Evolutionary conservation across 257 asterid species (phyloP), one percentile per base, ranked within the genome.

Genomic region (Nicotiana tabacum): DNA sequence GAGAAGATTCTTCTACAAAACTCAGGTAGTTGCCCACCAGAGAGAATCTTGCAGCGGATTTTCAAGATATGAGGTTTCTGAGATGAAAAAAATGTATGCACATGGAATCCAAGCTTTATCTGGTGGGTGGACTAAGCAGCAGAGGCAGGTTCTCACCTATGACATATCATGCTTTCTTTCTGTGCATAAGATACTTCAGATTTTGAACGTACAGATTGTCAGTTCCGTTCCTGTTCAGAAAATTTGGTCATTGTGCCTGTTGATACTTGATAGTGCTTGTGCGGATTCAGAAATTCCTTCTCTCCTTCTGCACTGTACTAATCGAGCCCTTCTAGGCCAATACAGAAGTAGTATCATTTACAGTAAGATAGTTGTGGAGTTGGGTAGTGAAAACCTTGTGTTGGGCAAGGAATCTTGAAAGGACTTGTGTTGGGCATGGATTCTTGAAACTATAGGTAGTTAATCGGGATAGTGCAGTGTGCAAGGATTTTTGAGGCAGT

Each of bases 61-160:
- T 83, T 95, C 99, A 60, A 92, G 95, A 85, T 94, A 92, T 84
- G 94, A 95, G 92, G 93, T 95, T 85, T 92, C 94, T 66, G 99
- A 95, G 81, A 87, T 95, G 92, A 91, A 98, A 86, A 95, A 90
- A 88, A 86, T 95, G 88, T 92, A 92, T 86, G 93, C 94, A 12
- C 92, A 90, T 83, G 99, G 98, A 68, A 85, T 92, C 84, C 97
- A 90, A 87, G 97, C 99, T 85, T 86, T 95, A 84, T 89, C 91
- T 85, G 97, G 96, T 89, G 91, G 97, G 77, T 91, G 98, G 87
- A 82, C 87, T 87, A 91, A 85, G 97, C 95, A 87, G 92, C 90
- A 89, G 88, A 91, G 99, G 98, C 98, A 93, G 99, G 99, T 95
- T 91, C 93, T 94, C 92, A 83, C 89, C 88, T 84, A 87, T 64